phyloP scores from a whole-genome alignment of 139 green algal species.

The Parachlorella kessleri region DNA sequence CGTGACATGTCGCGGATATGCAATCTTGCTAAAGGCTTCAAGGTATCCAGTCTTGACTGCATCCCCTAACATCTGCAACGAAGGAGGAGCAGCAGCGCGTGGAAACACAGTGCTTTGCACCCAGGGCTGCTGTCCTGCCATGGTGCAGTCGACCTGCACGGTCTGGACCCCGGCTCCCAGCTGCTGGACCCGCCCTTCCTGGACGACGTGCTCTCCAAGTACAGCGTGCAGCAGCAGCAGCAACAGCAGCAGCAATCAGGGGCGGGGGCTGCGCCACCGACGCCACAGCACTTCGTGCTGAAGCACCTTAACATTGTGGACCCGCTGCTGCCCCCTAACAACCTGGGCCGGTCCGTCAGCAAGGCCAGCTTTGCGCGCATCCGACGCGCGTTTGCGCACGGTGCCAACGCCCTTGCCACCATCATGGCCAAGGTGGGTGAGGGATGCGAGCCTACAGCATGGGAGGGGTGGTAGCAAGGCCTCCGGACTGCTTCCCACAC shows the following conservation, averaged over 20 bases:
- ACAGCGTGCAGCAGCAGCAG: slow-evolving; percentile 35
- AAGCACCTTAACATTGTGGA: slow-evolving; percentile 94
- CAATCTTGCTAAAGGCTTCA: no score
- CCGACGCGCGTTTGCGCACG: slow-evolving; percentile 72
- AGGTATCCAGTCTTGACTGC: no score
- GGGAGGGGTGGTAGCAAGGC: no score
- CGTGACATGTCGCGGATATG: no score
- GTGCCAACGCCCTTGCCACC: slow-evolving; percentile 46
- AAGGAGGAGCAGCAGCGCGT: no score
- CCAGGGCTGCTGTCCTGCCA: not conserved
- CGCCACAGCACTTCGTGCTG: slow-evolving; percentile 41
- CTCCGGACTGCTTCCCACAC: no score
- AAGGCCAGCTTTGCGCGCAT: slow-evolving; percentile 82
- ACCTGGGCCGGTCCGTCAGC: slow-evolving; percentile 90
- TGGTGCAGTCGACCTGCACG: slow-evolving; percentile 28
- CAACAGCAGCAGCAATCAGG: slow-evolving; percentile 1
- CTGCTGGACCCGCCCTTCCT: slow-evolving; percentile 38
- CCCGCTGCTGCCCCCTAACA: slow-evolving; percentile 93
- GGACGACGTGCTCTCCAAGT: slow-evolving; percentile 44
- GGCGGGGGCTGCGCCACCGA: not conserved
- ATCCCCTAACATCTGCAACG: no score
- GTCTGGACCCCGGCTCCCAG: slow-evolving; percentile 28
- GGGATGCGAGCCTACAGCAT: no score
- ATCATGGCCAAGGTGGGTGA: slow-evolving; percentile 43
- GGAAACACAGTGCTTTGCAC: no score